Percentiles rank a stretch among this genome's conserved stretches.
Conservation (phyloP, 805 yeast genomes). For the Sugiyamaella mastotermitis region DNA sequence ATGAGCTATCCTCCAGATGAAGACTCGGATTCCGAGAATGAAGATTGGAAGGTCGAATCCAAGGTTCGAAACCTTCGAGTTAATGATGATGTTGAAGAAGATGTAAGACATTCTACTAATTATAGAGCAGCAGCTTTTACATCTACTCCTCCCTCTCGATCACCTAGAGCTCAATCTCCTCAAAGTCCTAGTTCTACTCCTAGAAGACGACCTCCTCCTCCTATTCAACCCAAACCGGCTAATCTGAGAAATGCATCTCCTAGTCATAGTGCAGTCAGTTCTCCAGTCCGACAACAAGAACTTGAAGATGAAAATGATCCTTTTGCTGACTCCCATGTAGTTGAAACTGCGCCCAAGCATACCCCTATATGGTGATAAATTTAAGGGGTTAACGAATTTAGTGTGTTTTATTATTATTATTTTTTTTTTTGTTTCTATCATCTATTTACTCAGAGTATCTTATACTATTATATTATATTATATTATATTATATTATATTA, state of each 20-base stretch:
- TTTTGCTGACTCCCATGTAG: conserved; percentile 45
- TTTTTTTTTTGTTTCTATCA: neutral
- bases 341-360: conserved; percentile 15
- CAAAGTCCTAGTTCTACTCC: conserved; percentile 1
- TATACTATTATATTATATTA: neutral
- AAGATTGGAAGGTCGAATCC: conserved; percentile 23
- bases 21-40: conserved; percentile 33
- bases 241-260: conserved; percentile 19
- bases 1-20: conserved; percentile 39
- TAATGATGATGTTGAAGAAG: conserved; percentile 27
- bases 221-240: conserved; percentile 16
- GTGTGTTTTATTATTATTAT: too few species aligned
- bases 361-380: conserved; percentile 22
- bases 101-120: conserved; percentile 7
- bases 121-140: neutral
- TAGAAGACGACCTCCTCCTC: conserved; percentile 24
- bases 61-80: conserved; percentile 8
- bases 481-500: neutral
- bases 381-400: too few species aligned
- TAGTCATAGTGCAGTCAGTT: too few species aligned
- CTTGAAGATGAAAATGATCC: conserved; percentile 37
- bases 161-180: conserved; percentile 3
- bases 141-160: neutral
- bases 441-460: conserved; percentile 1
- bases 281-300: too few species aligned